These are phyloP conservation scores for Xylaria palmicola DNA, from an alignment of 495 filamentous ascomycete genomes.

Conservation along the genomic window DNA sequence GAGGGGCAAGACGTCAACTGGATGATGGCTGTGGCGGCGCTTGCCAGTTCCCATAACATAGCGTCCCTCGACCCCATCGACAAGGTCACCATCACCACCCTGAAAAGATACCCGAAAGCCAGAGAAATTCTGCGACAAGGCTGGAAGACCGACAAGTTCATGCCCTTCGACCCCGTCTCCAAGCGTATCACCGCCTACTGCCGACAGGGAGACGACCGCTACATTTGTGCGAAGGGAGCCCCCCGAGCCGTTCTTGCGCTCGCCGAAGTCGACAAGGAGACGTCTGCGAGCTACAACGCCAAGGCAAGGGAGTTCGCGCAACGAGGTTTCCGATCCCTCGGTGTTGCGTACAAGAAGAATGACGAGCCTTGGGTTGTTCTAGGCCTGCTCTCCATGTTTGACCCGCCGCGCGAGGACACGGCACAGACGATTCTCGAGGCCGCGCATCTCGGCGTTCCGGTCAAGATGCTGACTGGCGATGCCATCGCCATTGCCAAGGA, in stretches of 20 bases:
- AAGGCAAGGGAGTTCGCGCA: slow-evolving; percentile 86
- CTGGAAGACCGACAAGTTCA: slow-evolving; percentile 76
- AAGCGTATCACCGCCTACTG: slow-evolving; percentile 88
- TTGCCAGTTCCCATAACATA: slow-evolving; percentile 87
- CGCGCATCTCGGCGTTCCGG: slow-evolving; percentile 76
- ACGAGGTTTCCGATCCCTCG: slow-evolving; percentile 88
- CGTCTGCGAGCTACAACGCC: slow-evolving; percentile 74
- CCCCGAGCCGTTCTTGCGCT: slow-evolving; percentile 78
- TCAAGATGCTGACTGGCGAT: slow-evolving; percentile 97
- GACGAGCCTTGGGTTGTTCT: slow-evolving; percentile 80
- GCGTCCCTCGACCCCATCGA: slow-evolving; percentile 92
- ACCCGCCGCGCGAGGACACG: slow-evolving; percentile 88
- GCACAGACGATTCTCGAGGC: slow-evolving; percentile 87
- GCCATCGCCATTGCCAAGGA: slow-evolving; percentile 89
- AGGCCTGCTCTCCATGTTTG: slow-evolving; percentile 87
- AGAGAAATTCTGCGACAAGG: slow-evolving; percentile 65
- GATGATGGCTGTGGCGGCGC: slow-evolving; percentile 84
- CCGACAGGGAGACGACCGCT: slow-evolving; percentile 65
- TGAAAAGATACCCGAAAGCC: slow-evolving; percentile 73
- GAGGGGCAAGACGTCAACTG: slow-evolving; percentile 75
- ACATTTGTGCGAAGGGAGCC: slow-evolving; percentile 86
- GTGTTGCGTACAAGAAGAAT: slow-evolving; percentile 80
- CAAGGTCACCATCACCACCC: slow-evolving; percentile 82
- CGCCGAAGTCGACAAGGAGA: slow-evolving; percentile 68
- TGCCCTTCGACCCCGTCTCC: slow-evolving; percentile 88